Percentiles rank a stretch among this genome's conserved stretches.
Evolutionary conservation across 441 rosid genomes (phyloP).

Genomic region (Aquilaria agallochum): DNA sequence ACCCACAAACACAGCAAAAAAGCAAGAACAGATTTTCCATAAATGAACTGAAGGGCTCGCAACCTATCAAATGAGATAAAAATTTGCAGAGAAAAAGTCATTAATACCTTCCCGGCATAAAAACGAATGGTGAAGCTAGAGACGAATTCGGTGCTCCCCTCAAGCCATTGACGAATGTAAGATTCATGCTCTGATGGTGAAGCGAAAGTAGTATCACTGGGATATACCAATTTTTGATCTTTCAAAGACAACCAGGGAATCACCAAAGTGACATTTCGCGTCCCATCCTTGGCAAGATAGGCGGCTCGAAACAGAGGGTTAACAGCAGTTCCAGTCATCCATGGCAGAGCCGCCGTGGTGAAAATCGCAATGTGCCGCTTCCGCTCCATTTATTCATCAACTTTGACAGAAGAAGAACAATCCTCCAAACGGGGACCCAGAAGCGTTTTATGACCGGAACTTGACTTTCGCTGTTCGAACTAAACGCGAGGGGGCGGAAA

Average conservation of each 20-base stretch:
- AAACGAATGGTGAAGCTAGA: slow-evolving; percentile 52
- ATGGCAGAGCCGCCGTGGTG: slow-evolving; percentile 95
- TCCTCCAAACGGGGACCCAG: too few species aligned
- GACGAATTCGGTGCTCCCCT: slow-evolving; percentile 59
- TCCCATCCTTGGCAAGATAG: slow-evolving; percentile 73
- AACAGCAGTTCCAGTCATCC: slow-evolving; percentile 98
- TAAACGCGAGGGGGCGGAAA: too few species aligned
- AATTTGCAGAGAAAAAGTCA: not conserved
- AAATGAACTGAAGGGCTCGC: not conserved
- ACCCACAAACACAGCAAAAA: too few species aligned
- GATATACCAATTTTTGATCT: slow-evolving; percentile 78
- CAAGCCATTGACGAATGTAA: slow-evolving; percentile 75
- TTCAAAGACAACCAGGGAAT: slow-evolving; percentile 86
- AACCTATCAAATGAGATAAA: slow-evolving; percentile 2
- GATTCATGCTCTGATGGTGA: slow-evolving; percentile 71
- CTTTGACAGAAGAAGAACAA: not conserved
- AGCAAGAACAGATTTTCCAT: too few species aligned
- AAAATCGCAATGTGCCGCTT: slow-evolving; percentile 72
- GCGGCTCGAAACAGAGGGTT: slow-evolving; percentile 97
- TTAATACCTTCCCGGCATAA: slow-evolving; percentile 84
- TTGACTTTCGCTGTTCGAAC: too few species aligned
- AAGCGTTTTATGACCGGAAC: too few species aligned
- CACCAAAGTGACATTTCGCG: slow-evolving; percentile 69
- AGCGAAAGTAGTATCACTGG: slow-evolving; percentile 47
- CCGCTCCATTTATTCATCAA: slow-evolving; percentile 47